Evolutionary conservation across 306 rosid species (phyloP).

Genomic region (Cucumis cinereus): DNA sequence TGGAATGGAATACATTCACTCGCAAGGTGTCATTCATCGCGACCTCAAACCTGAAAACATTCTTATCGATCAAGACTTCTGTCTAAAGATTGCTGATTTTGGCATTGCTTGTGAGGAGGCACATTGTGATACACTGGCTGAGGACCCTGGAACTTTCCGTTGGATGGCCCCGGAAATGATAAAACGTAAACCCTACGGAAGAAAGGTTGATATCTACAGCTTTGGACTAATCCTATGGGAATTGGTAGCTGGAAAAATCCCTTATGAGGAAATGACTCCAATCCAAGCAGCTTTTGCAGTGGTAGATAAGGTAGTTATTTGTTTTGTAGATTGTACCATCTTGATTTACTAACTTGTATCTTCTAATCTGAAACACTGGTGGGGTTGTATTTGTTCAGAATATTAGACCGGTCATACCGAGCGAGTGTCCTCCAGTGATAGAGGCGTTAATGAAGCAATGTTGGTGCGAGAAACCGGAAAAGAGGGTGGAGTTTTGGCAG

Average conservation of each 20-base stretch:
- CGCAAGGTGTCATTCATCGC: conserved; percentile 74
- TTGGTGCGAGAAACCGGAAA: conserved; percentile 67
- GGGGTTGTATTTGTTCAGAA: conserved; percentile 32
- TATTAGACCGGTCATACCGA: conserved; percentile 56
- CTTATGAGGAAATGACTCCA: conserved; percentile 90
- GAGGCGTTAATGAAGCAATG: conserved; percentile 78
- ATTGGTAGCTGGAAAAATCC: conserved; percentile 67
- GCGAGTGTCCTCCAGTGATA: conserved; percentile 53
- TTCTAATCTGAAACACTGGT: background rate
- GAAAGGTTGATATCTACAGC: conserved; percentile 82
- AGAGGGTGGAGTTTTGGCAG: conserved; percentile 90
- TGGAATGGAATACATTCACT: conserved; percentile 90
- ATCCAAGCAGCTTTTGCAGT: conserved; percentile 97
- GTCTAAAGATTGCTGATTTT: conserved; percentile 81
- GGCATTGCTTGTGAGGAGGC: conserved; percentile 89
- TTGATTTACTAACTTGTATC: background rate
- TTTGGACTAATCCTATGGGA: conserved; percentile 90
- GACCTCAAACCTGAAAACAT: conserved; percentile 93
- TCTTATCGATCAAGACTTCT: conserved; percentile 39
- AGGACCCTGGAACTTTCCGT: conserved; percentile 86
- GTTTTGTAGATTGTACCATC: background rate
- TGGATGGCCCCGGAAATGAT: conserved; percentile 99
- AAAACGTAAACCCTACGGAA: conserved; percentile 62
- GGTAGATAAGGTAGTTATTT: conserved; percentile 58
- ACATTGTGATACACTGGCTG: conserved; percentile 53